Evolutionary conservation across 352 stramenopile species (phyloP).

Genomic region (Phytophthora colocasiae): DNA sequence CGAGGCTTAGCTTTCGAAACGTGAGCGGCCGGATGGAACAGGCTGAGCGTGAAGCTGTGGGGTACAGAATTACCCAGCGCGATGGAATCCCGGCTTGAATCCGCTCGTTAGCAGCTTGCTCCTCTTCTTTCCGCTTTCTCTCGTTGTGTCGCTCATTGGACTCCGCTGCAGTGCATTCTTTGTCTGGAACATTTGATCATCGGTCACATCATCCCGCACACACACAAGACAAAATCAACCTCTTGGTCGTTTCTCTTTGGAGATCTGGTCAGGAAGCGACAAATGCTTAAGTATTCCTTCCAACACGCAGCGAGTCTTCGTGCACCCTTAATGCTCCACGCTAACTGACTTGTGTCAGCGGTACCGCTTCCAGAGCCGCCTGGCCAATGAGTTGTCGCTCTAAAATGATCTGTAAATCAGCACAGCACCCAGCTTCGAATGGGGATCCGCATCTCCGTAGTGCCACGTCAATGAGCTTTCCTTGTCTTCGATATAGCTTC

Average conservation of each 20-base stretch:
- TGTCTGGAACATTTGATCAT: conserved; percentile 93
- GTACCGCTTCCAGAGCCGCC: conserved; percentile 88
- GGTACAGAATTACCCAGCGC: conserved; percentile 13
- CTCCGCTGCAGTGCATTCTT: conserved; percentile 77
- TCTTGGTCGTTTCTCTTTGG: conserved; percentile 68
- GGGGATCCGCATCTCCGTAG: conserved; percentile 83
- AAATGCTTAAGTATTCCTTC: conserved; percentile 80
- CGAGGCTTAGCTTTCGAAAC: conserved; percentile 47
- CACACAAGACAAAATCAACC: conserved; percentile 90
- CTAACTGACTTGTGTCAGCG: conserved; percentile 85
- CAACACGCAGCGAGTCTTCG: conserved; percentile 78
- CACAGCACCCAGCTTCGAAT: conserved; percentile 90
- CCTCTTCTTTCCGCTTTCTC: conserved; percentile 45
- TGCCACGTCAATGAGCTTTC: conserved; percentile 90
- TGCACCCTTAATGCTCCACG: conserved; percentile 83
- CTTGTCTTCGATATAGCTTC: conserved; percentile 88
- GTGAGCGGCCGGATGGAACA: conserved; percentile 42
- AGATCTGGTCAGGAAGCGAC: conserved; percentile 72
- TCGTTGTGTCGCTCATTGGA: conserved; percentile 79
- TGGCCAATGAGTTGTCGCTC: conserved; percentile 86
- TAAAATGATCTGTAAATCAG: conserved; percentile 91
- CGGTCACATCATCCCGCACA: conserved; percentile 89
- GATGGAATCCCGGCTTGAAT: conserved; percentile 43
- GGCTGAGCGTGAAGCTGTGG: conserved; percentile 30
- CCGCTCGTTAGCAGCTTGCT: conserved; percentile 37